phyloP scores from a whole-genome alignment of 257 asterid species.

The Solanum pinnatisectum region DNA sequence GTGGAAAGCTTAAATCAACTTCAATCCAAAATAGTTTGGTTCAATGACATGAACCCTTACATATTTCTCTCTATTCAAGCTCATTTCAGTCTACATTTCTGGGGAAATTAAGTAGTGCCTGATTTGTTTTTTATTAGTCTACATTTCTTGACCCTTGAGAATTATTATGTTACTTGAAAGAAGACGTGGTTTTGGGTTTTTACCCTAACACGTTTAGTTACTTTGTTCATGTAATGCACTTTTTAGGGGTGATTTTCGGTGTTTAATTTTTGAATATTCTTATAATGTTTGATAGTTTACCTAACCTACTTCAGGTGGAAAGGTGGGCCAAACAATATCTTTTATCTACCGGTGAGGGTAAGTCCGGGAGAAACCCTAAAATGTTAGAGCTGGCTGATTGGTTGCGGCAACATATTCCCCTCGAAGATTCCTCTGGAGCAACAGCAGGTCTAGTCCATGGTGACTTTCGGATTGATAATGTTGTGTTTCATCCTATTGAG shows the following conservation, averaged over 20 bases:
- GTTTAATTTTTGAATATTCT: not conserved
- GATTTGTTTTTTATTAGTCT: not conserved
- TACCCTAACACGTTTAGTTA: not conserved
- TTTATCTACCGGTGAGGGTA: conserved; percentile 76
- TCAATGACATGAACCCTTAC: not conserved
- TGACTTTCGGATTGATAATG: conserved; percentile 89
- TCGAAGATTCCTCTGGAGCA: conserved; percentile 82
- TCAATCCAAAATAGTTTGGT: not conserved
- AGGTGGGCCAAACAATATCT: conserved; percentile 94
- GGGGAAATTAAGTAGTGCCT: not conserved
- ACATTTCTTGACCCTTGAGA: not conserved
- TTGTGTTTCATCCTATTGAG: conserved; percentile 96
- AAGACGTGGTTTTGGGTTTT: not conserved
- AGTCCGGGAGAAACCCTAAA: conserved; percentile 74
- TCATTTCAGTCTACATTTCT: not conserved
- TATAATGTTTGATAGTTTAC: conserved; percentile 1
- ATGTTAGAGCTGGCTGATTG: conserved; percentile 80
- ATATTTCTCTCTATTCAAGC: not conserved
- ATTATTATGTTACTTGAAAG: not conserved
- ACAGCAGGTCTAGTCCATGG: conserved; percentile 94
- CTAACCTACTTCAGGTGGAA: conserved; percentile 54
- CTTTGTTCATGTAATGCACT: not conserved
- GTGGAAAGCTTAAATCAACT: not conserved
- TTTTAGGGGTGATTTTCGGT: not conserved
- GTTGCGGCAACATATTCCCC: conserved; percentile 75